Conservation (phyloP, 495 filamentous ascomycete species). For the Parathielavia appendiculata region DNA sequence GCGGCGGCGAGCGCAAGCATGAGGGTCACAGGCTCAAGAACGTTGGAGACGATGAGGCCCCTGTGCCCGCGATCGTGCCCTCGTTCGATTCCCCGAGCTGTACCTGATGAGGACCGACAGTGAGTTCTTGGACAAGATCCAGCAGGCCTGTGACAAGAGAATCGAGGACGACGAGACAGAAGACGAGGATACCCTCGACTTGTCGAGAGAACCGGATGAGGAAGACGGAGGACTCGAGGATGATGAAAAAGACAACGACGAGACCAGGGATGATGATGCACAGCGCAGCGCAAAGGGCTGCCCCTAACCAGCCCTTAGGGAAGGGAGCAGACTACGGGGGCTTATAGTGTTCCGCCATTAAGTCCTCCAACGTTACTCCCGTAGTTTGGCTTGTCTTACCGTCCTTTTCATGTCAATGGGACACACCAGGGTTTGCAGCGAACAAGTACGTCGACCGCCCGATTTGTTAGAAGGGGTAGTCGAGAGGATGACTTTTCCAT, state of each 20-base stretch:
- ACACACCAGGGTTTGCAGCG: too few relatives aligned
- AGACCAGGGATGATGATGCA: neutral
- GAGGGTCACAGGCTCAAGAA: conserved; percentile 15
- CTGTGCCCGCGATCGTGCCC: conserved; percentile 5
- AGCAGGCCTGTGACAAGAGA: neutral
- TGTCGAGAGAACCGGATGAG: neutral
- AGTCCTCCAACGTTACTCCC: too few relatives aligned
- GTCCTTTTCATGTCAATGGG: too few relatives aligned
- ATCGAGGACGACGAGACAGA: neutral
- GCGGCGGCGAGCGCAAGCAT: conserved; percentile 12
- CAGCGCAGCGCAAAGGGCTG: neutral
- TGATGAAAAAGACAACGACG: neutral
- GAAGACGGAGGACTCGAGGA: neutral
- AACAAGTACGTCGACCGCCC: too few relatives aligned
- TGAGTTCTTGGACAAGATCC: conserved; percentile 8
- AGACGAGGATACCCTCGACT: neutral
- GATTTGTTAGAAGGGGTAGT: too few relatives aligned
- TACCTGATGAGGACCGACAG: conserved; percentile 2
- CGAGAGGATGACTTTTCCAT: too few relatives aligned
- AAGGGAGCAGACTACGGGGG: neutral
- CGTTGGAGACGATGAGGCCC: neutral
- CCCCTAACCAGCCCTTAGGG: neutral
- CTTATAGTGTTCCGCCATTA: too few relatives aligned
- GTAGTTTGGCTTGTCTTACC: too few relatives aligned
- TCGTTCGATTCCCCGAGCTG: conserved; percentile 8